Percentiles rank a stretch among this genome's conserved stretches.
Evolutionary conservation across 2,329 filamentous ascomycete species (phyloP).

Genomic region (Aspergillus fijiensis): DNA sequence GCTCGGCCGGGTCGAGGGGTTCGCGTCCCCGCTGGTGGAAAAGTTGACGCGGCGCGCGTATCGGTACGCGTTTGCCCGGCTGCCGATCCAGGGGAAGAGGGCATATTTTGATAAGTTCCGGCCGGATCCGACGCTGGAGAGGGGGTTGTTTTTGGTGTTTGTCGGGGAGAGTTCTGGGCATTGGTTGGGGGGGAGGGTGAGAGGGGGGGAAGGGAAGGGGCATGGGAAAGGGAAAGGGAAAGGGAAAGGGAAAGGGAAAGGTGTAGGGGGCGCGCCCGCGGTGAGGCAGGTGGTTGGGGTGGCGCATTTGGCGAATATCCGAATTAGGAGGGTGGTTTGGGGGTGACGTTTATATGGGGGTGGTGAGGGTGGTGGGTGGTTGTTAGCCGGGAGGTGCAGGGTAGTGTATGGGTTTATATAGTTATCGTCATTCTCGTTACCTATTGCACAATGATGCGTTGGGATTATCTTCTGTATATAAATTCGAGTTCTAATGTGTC

Average conservation of each 20-base stretch:
- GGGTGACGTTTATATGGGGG: background rate
- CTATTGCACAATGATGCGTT: too few species aligned
- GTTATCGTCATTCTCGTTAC: too few species aligned
- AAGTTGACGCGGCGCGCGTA: conserved; percentile 34
- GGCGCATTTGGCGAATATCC: conserved; percentile 43
- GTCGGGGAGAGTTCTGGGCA: conserved; percentile 16
- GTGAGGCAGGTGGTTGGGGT: conserved; percentile 35
- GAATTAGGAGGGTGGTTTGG: conserved; percentile 26
- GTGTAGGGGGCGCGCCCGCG: conserved; percentile 28
- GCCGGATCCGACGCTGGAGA: conserved; percentile 34
- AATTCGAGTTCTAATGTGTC: too few species aligned
- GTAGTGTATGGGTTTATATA: too few species aligned
- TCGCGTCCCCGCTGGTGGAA: conserved; percentile 27
- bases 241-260: background rate
- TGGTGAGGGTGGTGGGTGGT: too few species aligned
- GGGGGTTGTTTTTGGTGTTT: conserved; percentile 38
- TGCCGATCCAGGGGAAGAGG: conserved; percentile 42
- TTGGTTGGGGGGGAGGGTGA: background rate
- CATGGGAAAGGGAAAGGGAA: background rate
- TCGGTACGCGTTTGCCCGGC: conserved; percentile 30
- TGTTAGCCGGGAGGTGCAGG: too few species aligned
- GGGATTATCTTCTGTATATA: too few species aligned
- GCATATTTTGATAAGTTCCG: conserved; percentile 43
- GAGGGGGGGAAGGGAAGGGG: too few species aligned
- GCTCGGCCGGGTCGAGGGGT: conserved; percentile 34